A percentile compares a stretch with the other conserved stretches of the same genome.
These are phyloP conservation scores for Intubia oerlemansii DNA, from an alignment of 2,329 filamentous ascomycete species.

Conservation along the genomic window DNA sequence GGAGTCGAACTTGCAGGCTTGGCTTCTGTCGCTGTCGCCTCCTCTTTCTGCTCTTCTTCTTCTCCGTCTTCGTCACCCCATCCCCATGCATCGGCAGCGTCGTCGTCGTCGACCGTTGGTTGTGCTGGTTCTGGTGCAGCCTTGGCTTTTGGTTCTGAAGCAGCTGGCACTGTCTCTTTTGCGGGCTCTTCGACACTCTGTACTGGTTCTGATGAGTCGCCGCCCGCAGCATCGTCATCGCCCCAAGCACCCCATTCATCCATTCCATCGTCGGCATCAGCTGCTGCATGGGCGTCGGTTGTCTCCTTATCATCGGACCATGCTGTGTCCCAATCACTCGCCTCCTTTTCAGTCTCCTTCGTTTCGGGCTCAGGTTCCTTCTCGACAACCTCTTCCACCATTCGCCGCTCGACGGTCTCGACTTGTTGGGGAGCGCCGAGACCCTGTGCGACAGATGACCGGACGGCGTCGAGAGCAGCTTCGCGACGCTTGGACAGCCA, in stretches of 20 bases:
- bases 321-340: slow-evolving; percentile 52
- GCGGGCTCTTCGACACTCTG: slow-evolving; percentile 13
- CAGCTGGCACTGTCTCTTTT: slow-evolving; percentile 11
- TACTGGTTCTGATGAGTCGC: too few relatives aligned
- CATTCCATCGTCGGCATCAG: slow-evolving; percentile 12
- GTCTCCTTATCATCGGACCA: slow-evolving; percentile 43
- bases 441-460: slow-evolving; percentile 41
- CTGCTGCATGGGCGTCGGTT: neutral
- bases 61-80: slow-evolving; percentile 51
- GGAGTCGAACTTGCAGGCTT: too few relatives aligned
- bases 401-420: slow-evolving; percentile 68
- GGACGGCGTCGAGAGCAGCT: slow-evolving; percentile 52
- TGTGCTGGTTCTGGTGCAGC: slow-evolving; percentile 5
- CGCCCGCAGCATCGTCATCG: slow-evolving; percentile 16
- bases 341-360: slow-evolving; percentile 7
- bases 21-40: neutral
- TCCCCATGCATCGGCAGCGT: slow-evolving; percentile 53
- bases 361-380: slow-evolving; percentile 26
- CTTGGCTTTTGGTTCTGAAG: slow-evolving; percentile 1
- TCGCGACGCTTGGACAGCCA: slow-evolving; percentile 79
- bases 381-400: slow-evolving; percentile 23
- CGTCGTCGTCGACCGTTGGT: slow-evolving; percentile 15
- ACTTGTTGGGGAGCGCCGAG: slow-evolving; percentile 48
- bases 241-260: slow-evolving; percentile 17
- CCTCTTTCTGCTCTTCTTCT: slow-evolving; percentile 2